Percentiles rank a stretch among this genome's conserved stretches.
Evolutionary conservation across 106 monocot species (phyloP).

Genomic region (Phalaenopsis aphrodite): DNA sequence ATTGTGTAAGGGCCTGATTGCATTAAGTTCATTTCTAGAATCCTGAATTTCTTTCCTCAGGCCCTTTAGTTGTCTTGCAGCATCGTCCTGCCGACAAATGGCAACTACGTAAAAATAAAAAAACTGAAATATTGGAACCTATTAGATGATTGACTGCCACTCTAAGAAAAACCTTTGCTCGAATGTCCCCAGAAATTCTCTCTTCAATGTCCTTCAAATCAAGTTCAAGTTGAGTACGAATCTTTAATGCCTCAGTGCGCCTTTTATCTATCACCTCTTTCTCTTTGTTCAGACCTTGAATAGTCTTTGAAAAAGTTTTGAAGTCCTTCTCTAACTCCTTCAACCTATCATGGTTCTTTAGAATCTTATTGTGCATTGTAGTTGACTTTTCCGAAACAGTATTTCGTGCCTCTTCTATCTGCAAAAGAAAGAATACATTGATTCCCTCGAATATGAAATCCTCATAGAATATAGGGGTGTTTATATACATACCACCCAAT

Average conservation of each 20-base stretch:
- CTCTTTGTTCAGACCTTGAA: constrained; percentile 66
- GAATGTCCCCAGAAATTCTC: constrained; percentile 45
- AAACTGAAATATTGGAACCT: background rate
- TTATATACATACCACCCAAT: background rate
- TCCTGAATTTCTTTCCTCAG: constrained; percentile 80
- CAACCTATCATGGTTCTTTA: constrained; percentile 54
- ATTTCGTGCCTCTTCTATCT: constrained; percentile 73
- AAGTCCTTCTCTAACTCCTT: constrained; percentile 66
- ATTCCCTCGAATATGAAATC: background rate
- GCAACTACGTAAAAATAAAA: constrained; percentile 4
- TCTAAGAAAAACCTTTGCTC: constrained; percentile 57
- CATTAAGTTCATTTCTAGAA: constrained; percentile 74
- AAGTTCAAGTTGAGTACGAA: constrained; percentile 72
- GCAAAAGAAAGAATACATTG: constrained; percentile 9
- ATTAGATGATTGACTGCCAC: background rate
- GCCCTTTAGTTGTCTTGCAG: constrained; percentile 55
- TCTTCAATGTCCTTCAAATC: constrained; percentile 93
- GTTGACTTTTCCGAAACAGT: constrained; percentile 72
- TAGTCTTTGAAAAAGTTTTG: constrained; percentile 61
- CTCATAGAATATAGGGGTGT: background rate
- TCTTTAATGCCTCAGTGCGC: constrained; percentile 64
- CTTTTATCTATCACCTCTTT: constrained; percentile 56
- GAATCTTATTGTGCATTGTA: constrained; percentile 51
- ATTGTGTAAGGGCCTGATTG: constrained; percentile 53
- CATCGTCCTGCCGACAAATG: constrained; percentile 57